Evolutionary conservation across 2,329 filamentous ascomycete species (phyloP).

Genomic region (Lecanicillium sp.): DNA sequence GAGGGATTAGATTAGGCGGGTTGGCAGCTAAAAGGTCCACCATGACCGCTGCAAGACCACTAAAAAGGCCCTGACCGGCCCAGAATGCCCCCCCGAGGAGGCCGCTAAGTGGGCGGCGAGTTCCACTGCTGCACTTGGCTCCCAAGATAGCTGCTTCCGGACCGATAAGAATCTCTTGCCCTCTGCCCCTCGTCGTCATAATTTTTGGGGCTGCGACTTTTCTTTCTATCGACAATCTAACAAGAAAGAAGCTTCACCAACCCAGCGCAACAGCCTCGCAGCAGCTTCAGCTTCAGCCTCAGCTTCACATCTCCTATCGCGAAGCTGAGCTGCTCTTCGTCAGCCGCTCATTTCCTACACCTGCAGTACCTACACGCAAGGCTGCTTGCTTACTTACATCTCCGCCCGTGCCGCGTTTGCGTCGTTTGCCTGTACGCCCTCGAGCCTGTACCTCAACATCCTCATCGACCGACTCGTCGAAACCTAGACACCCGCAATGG

Average conservation of each 20-base stretch:
- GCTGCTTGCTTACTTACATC: background rate
- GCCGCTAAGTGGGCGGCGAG: background rate
- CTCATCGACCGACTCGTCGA: too few relatives aligned
- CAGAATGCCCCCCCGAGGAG: background rate
- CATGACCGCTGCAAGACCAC: constrained; percentile 1
- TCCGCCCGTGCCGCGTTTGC: too few relatives aligned
- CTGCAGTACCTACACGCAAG: background rate
- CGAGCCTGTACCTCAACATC: too few relatives aligned
- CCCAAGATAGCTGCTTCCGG: constrained; percentile 8
- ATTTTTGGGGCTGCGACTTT: background rate
- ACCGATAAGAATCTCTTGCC: constrained; percentile 12
- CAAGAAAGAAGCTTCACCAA: too few relatives aligned
- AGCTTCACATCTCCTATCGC: background rate
- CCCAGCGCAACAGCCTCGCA: background rate
- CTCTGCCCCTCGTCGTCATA: constrained; percentile 1
- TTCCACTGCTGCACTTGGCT: background rate
- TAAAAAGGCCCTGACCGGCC: background rate
- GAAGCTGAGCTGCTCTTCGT: background rate
- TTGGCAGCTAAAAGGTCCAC: background rate
- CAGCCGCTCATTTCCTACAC: background rate
- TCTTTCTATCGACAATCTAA: too few relatives aligned
- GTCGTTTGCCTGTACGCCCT: too few relatives aligned
- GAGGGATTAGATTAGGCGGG: constrained; percentile 10
- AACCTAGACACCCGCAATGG: constrained; percentile 6
- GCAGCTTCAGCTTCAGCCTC: too few relatives aligned